Base-by-base conservation (phyloP, 768 basidiomycete species). In the Phanerodontia chrysosporium region DNA sequence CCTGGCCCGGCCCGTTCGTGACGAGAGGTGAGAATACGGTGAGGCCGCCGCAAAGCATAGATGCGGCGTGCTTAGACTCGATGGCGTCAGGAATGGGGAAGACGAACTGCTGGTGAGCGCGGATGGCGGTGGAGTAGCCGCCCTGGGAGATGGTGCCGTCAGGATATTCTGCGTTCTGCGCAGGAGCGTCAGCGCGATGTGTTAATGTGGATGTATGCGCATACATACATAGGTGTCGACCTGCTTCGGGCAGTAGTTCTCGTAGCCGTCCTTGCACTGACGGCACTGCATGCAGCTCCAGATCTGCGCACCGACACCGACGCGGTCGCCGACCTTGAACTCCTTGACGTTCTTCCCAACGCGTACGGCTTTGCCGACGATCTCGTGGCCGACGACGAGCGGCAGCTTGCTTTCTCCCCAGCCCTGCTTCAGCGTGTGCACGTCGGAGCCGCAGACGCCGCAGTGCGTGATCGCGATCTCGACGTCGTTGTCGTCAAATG, bases 31-130 rank as follows among this genome's bases (percentile, higher is more conserved):
- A 84, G 72, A 75, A 86, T 8, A 83, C 80, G 7, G 85, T 86
- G n/a, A 86, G 67, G 28, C 85, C 85, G 6, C 76, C 86, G 65
- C 84, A 88, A 48, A 87, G 69, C 80, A 89, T 80, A 7, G 85
- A 83, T 1, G 84, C 84, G 3, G 83, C 84, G 48, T 82, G 61
- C 55, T 78, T 78, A 7, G 81, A 75, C 29, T 78, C 70, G 25
- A 89, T 68, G 13, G 66, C 72, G 9, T 83, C 75, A 1, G 87
- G 87, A 42, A 90, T 80, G 18, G 75, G 75, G 66, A 85, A 78
- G 24, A 82, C 81, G 62, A 83, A 88, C 58, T 76, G 77, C 48
- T 83, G 78, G 29, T 78, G 72, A 0, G 73, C 75, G 27, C 75
- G 74, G 49, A 80, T 70, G 3, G 71, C 76, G 25, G 75, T 74